These are phyloP conservation scores for Jaminaea rosea DNA, from an alignment of 1,284 basidiomycete genomes.

Conservation along the genomic window DNA sequence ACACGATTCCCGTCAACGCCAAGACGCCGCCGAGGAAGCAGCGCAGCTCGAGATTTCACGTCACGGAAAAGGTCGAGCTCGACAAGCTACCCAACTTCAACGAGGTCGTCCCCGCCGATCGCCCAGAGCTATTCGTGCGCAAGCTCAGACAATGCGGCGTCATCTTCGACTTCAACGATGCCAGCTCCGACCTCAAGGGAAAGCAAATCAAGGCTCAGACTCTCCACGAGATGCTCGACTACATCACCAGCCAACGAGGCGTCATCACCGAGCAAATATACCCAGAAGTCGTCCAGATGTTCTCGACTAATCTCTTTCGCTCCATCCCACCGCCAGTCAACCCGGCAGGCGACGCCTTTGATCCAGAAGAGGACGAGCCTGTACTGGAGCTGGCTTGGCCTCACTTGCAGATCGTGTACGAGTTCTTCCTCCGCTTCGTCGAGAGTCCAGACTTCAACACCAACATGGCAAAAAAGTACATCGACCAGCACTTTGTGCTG, in stretches of 20 bases:
- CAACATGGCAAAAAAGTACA: slow-evolving; percentile 92
- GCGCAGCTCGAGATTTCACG: slow-evolving; percentile 65
- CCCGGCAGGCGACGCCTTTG: slow-evolving; percentile 93
- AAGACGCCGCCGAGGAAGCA: slow-evolving; percentile 46
- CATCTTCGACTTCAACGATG: slow-evolving; percentile 98
- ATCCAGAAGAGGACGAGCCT: slow-evolving; percentile 98
- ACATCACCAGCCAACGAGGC: slow-evolving; percentile 90
- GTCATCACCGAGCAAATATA: slow-evolving; percentile 97
- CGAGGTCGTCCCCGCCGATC: slow-evolving; percentile 84
- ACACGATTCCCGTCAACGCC: slow-evolving; percentile 40
- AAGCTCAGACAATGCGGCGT: slow-evolving; percentile 95
- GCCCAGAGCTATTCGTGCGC: slow-evolving; percentile 81
- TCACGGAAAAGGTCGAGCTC: slow-evolving; percentile 90
- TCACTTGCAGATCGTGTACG: slow-evolving; percentile 98
- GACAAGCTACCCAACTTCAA: slow-evolving; percentile 84
- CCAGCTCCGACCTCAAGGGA: slow-evolving; percentile 84
- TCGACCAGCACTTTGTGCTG: slow-evolving; percentile 91
- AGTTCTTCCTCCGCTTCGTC: slow-evolving; percentile 98
- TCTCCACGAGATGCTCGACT: slow-evolving; percentile 96
- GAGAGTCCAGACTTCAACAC: slow-evolving; percentile 98
- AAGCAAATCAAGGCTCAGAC: slow-evolving; percentile 99
- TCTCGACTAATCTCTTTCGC: slow-evolving; percentile 84
- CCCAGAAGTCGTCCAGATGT: slow-evolving; percentile 96
- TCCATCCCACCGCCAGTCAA: slow-evolving; percentile 99
- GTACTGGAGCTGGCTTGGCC: slow-evolving; percentile 99